A percentile compares a stretch with the other conserved stretches of the same genome.
Evolutionary conservation across 2,329 filamentous ascomycete genomes (phyloP).

Genomic region (Nemania abortiva): DNA sequence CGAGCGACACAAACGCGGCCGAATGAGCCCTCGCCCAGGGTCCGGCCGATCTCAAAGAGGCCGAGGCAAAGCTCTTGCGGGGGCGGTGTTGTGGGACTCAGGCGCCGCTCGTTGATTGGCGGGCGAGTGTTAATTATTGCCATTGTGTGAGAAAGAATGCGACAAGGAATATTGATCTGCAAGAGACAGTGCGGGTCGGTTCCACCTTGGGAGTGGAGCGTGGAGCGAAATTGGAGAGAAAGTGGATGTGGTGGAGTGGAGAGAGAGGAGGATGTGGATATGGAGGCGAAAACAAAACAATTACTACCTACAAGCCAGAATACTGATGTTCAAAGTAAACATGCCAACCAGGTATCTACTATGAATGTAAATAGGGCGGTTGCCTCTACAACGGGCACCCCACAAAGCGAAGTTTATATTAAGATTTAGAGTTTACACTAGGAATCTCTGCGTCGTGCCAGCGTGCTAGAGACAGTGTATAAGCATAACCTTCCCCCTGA

Average conservation of each 20-base stretch:
- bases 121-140: too few species aligned
- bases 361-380: neutral
- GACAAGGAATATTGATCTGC: neutral
- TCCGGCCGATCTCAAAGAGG: conserved; percentile 92
- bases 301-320: too few species aligned
- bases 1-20: conserved; percentile 86
- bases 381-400: neutral
- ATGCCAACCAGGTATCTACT: neutral
- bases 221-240: too few species aligned
- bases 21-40: conserved; percentile 87
- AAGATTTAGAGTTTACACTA: too few species aligned
- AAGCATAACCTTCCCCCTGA: too few species aligned
- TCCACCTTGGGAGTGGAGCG: too few species aligned
- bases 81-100: neutral
- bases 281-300: too few species aligned
- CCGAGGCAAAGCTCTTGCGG: conserved; percentile 76
- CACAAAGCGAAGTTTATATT: neutral
- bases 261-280: neutral
- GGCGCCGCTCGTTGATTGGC: neutral
- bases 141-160: neutral
- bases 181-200: too few species aligned
- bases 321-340: too few species aligned
- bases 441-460: too few species aligned
- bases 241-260: neutral
- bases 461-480: too few species aligned